Evolutionary conservation across 1,139 yeast genomes (phyloP).

Genomic region (Saccharomyces hybrid): DNA sequence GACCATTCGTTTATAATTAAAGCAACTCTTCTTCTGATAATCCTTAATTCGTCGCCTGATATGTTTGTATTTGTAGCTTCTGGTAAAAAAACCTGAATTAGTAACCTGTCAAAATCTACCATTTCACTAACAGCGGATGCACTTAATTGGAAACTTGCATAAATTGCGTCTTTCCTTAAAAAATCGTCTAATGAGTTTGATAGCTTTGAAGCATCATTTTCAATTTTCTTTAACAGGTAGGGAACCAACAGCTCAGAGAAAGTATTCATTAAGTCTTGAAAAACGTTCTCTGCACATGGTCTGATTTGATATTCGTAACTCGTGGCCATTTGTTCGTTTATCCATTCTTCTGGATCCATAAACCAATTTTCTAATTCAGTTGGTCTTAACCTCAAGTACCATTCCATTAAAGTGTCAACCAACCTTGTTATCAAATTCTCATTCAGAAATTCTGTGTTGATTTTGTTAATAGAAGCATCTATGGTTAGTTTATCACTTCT

Average conservation of each 20-base stretch:
- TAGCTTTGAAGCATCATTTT: conserved; percentile 34
- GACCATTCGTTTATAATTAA: conserved; percentile 77
- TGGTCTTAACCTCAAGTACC: conserved; percentile 67
- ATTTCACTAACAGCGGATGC: conserved; percentile 55
- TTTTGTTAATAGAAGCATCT: conserved; percentile 44
- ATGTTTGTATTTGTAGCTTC: conserved; percentile 37
- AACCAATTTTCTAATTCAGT: conserved; percentile 75
- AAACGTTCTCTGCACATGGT: conserved; percentile 82
- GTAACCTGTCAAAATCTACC: conserved; percentile 55
- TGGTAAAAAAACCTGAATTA: conserved; percentile 57
- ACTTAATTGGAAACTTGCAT: conserved; percentile 75
- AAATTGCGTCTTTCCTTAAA: conserved; percentile 66
- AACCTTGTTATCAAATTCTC: conserved; percentile 47
- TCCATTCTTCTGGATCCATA: conserved; percentile 88
- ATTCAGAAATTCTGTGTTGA: conserved; percentile 51
- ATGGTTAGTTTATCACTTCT: conserved; percentile 56
- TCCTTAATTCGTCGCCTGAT: conserved; percentile 34
- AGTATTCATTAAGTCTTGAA: conserved; percentile 60
- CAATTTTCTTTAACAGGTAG: conserved; percentile 56
- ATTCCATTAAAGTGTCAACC: conserved; percentile 57
- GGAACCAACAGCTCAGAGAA: conserved; percentile 58
- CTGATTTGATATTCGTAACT: conserved; percentile 82
- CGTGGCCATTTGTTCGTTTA: conserved; percentile 65
- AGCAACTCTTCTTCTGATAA: conserved; percentile 72
- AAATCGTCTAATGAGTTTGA: conserved; percentile 41